These are phyloP conservation scores for Vaccinium darrowii DNA, from an alignment of 148 eudicot species.

Conservation along the genomic window DNA sequence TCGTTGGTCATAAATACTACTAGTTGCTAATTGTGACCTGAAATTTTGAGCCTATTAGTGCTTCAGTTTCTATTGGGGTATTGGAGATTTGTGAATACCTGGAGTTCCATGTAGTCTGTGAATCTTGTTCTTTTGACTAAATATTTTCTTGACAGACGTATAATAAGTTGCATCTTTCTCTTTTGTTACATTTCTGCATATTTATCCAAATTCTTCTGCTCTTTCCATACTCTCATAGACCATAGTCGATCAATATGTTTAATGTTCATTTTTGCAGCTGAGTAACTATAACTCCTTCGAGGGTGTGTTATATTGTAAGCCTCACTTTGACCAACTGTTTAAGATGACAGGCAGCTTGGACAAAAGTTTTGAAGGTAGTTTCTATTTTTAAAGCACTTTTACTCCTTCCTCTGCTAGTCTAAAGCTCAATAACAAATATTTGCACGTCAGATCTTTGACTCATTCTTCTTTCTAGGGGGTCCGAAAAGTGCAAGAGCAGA, in stretches of 20 bases:
- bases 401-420: not conserved
- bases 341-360: constrained; percentile 90
- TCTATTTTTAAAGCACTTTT: not conserved
- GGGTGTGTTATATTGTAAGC: constrained; percentile 86
- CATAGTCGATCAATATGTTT: not conserved
- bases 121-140: not conserved
- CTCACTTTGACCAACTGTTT: constrained; percentile 83
- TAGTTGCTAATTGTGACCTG: not conserved
- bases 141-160: not conserved
- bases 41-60: not conserved
- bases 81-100: not conserved
- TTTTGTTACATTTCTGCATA: not conserved
- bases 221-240: not conserved
- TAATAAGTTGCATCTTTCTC: not conserved
- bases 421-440: not conserved
- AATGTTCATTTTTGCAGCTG: constrained; percentile 47
- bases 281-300: constrained; percentile 74
- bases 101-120: not conserved
- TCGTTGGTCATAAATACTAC: not conserved
- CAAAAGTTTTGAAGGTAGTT: constrained; percentile 82
- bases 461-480: constrained; percentile 39
- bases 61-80: not conserved
- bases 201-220: not conserved
- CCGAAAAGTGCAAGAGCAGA: constrained; percentile 61
- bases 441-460: not conserved